Conservation (phyloP, 805 yeast genomes). For the Metschnikowia santaceciliae region DNA sequence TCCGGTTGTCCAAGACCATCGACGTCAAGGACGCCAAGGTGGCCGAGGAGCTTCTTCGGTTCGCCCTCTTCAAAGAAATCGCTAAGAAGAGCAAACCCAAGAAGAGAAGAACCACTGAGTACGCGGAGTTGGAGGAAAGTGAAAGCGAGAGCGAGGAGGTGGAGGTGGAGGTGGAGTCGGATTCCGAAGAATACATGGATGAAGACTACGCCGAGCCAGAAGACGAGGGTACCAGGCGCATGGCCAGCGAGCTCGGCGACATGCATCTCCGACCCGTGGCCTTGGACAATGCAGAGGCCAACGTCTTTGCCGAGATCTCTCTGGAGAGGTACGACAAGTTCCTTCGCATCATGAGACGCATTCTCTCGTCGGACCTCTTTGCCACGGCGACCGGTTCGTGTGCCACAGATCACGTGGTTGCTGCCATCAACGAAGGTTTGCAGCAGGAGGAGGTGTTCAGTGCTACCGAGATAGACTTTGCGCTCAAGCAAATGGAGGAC, state of each 20-base stretch:
- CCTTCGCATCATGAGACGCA: conserved; percentile 28
- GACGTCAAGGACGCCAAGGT: conserved; percentile 75
- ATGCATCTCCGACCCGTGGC: conserved; percentile 29
- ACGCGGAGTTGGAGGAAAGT: conserved; percentile 23
- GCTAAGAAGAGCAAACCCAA: conserved; percentile 33
- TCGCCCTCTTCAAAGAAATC: conserved; percentile 79
- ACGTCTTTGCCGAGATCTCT: conserved; percentile 24
- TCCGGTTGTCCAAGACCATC: conserved; percentile 75
- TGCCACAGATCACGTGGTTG: conserved; percentile 28
- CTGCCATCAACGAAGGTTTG: conserved; percentile 31
- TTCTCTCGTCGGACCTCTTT: conserved; percentile 31
- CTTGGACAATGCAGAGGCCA: conserved; percentile 23
- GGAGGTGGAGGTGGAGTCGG: conserved; percentile 14
- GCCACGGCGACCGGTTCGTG: conserved; percentile 31
- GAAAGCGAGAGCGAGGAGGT: conserved; percentile 33
- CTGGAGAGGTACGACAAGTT: conserved; percentile 30
- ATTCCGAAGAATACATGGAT: conserved; percentile 15
- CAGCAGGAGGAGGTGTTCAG: conserved; percentile 39
- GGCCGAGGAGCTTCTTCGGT: conserved; percentile 82
- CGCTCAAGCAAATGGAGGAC: conserved; percentile 29
- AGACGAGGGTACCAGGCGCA: neutral
- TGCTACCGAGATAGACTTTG: conserved; percentile 28
- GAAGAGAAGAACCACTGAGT: conserved; percentile 21
- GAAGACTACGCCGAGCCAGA: conserved; percentile 3
- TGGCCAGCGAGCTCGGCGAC: conserved; percentile 21